A percentile compares a stretch with the other conserved stretches of the same genome.
phyloP scores from a whole-genome alignment of 768 basidiomycete genomes.

The Paxillus ammoniavirescens region DNA sequence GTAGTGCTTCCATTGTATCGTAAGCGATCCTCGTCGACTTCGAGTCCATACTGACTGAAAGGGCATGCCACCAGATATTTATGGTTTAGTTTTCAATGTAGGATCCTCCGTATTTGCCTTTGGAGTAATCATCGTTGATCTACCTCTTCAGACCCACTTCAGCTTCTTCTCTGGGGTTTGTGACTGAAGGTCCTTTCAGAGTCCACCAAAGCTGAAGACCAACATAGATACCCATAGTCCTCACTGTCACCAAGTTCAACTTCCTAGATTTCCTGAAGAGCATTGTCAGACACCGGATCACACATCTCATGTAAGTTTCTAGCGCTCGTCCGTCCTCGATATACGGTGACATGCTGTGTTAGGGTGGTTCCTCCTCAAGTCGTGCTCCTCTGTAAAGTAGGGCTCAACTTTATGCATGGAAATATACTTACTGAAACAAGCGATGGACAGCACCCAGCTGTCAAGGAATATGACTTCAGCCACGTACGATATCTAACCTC shows the following conservation, averaged over 20 bases:
- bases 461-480: slow-evolving; percentile 39
- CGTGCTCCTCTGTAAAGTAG: slow-evolving; percentile 49
- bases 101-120: slow-evolving; percentile 10
- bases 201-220: slow-evolving; percentile 5
- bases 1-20: slow-evolving; percentile 62
- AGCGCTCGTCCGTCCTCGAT: background rate
- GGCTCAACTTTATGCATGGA: background rate
- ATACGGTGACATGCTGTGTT: background rate
- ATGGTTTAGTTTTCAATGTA: slow-evolving; percentile 62
- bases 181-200: background rate
- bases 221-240: slow-evolving; percentile 49
- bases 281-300: slow-evolving; percentile 44
- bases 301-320: slow-evolving; percentile 39
- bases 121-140: background rate
- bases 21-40: slow-evolving; percentile 29
- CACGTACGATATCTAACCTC: slow-evolving; percentile 36
- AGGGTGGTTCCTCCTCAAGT: slow-evolving; percentile 50
- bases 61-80: slow-evolving; percentile 48
- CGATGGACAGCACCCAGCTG: slow-evolving; percentile 35
- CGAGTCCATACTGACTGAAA: background rate
- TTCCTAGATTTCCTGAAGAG: slow-evolving; percentile 44
- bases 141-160: slow-evolving; percentile 51
- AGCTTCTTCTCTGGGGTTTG: slow-evolving; percentile 52
- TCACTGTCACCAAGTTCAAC: slow-evolving; percentile 42
- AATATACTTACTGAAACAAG: background rate